Percentiles rank a stretch among this genome's conserved stretches.
Evolutionary conservation across 192 early-diverging fungal genomes (phyloP).

Genomic region (Gigaspora rosea): DNA sequence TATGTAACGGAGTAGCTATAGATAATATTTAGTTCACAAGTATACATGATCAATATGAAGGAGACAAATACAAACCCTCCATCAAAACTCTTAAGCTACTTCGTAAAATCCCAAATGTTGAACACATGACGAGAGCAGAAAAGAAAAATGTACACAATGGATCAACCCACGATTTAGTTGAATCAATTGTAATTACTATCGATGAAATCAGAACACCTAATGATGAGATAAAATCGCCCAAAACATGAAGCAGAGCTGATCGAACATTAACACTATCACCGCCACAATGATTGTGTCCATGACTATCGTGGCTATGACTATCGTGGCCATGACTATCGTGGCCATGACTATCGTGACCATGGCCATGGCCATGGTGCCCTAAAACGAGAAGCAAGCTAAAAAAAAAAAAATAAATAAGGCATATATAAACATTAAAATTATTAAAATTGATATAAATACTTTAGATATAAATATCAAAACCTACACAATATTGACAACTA

Average conservation of each 20-base stretch:
- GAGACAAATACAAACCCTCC: conserved; percentile 59
- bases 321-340: neutral
- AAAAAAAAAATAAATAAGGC: neutral
- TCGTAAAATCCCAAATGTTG: conserved; percentile 67
- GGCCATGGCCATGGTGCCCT: conserved; percentile 42
- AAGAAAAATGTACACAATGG: conserved; percentile 84
- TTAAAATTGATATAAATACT: neutral
- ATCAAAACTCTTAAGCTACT: conserved; percentile 70
- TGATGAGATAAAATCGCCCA: conserved; percentile 80
- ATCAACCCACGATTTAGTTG: conserved; percentile 64
- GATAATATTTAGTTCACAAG: too few relatives aligned
- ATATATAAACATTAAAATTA: neutral
- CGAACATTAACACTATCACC: conserved; percentile 63
- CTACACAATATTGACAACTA: conserved; percentile 73
- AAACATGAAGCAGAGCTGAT: conserved; percentile 76
- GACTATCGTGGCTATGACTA: too few relatives aligned
- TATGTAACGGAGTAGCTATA: conserved; percentile 18
- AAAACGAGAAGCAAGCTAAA: conserved; percentile 56
- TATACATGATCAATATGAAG: neutral
- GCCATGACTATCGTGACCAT: too few relatives aligned
- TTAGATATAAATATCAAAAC: neutral
- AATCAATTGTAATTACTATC: conserved; percentile 61
- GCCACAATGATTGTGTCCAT: conserved; percentile 44
- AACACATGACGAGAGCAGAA: conserved; percentile 70
- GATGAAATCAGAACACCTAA: conserved; percentile 81